phyloP scores from a whole-genome alignment of 2,329 filamentous ascomycete genomes.

The Epichloe typhina region DNA sequence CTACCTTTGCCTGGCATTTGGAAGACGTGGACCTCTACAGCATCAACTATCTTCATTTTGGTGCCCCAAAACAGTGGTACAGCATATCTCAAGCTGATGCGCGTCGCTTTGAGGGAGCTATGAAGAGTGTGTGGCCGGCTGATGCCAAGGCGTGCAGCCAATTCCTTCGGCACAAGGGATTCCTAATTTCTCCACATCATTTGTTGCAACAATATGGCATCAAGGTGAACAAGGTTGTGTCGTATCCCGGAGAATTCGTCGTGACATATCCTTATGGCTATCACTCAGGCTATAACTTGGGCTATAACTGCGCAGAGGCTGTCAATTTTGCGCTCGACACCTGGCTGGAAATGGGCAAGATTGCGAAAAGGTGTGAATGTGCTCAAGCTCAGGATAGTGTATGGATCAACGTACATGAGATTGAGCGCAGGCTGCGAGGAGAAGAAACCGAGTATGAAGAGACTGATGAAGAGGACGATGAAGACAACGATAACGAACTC shows the following conservation, averaged over 20 bases:
- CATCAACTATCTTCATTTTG: constrained; percentile 99
- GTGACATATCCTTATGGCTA: constrained; percentile 98
- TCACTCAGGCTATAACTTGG: constrained; percentile 93
- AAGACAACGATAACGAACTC: constrained; percentile 46
- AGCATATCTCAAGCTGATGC: constrained; percentile 95
- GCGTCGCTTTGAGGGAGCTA: constrained; percentile 80
- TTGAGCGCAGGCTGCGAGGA: constrained; percentile 84
- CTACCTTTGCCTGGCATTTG: constrained; percentile 96
- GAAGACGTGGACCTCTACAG: constrained; percentile 98
- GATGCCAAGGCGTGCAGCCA: constrained; percentile 94
- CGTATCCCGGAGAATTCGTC: constrained; percentile 93
- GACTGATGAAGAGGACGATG: constrained; percentile 50
- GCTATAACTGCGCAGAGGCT: constrained; percentile 97
- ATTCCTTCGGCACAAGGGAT: constrained; percentile 94
- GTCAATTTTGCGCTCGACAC: constrained; percentile 96
- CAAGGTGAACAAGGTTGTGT: constrained; percentile 89
- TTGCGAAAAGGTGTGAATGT: constrained; percentile 94
- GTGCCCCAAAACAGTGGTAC: constrained; percentile 98
- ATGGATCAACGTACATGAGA: constrained; percentile 93
- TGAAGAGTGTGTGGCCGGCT: constrained; percentile 89
- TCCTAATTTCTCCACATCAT: constrained; percentile 83
- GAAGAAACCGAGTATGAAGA: constrained; percentile 79
- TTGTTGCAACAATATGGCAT: constrained; percentile 83
- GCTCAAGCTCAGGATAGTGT: constrained; percentile 92
- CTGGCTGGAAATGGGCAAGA: constrained; percentile 89